Percentiles rank a stretch among this genome's conserved stretches.
Conservation (phyloP, 108 stramenopile species). For the Bacterosira constricta region DNA sequence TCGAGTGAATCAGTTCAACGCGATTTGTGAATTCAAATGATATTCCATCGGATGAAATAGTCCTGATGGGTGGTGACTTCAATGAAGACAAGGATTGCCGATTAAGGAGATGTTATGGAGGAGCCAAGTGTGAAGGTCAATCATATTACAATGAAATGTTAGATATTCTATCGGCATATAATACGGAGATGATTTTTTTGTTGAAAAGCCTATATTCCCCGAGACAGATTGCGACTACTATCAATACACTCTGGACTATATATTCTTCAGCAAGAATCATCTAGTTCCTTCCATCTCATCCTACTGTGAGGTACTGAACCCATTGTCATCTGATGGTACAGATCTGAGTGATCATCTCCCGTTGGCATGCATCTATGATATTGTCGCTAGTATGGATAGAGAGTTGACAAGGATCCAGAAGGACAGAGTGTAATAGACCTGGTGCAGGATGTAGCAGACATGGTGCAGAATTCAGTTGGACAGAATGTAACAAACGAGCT, state of each 20-base stretch:
- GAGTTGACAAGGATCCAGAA: too few relatives aligned
- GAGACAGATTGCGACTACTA: background rate
- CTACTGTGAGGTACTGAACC: conserved; percentile 6
- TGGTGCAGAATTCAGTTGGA: too few relatives aligned
- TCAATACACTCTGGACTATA: conserved; percentile 20
- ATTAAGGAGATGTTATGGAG: background rate
- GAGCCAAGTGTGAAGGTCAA: conserved; percentile 11
- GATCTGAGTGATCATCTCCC: conserved; percentile 26
- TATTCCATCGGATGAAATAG: conserved; percentile 11
- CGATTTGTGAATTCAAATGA: conserved; percentile 7
- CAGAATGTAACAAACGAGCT: too few relatives aligned
- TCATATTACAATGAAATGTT: conserved; percentile 12
- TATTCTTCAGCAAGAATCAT: conserved; percentile 10
- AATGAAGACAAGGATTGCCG: conserved; percentile 27
- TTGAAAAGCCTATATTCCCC: conserved; percentile 10
- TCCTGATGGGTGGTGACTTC: conserved; percentile 16
- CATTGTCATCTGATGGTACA: background rate
- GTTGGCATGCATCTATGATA: conserved; percentile 1
- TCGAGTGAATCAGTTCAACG: conserved; percentile 10
- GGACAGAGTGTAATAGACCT: too few relatives aligned
- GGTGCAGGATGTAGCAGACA: too few relatives aligned
- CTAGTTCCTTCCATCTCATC: background rate
- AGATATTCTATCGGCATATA: conserved; percentile 3
- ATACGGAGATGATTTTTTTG: conserved; percentile 1
- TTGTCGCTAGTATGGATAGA: too few relatives aligned